Conservation (phyloP, 352 stramenopile species). For the Phytophthora hybrid region DNA sequence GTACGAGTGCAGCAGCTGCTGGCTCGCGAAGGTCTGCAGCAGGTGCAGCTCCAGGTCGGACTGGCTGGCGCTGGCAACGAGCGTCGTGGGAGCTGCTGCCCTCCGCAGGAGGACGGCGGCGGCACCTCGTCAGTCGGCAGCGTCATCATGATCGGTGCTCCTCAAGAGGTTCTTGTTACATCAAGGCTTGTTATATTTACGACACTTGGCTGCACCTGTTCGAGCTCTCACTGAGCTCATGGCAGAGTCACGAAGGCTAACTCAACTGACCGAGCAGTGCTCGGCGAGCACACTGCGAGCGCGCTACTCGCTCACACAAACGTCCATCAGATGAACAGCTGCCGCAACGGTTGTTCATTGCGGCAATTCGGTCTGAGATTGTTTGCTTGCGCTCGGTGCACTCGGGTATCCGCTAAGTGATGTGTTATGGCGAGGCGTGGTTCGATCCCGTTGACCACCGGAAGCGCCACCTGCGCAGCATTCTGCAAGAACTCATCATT, state of each 20-base stretch:
- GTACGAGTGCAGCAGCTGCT: slow-evolving; percentile 57
- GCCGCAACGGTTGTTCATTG: background rate
- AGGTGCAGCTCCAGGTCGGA: slow-evolving; percentile 71
- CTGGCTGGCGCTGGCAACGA: slow-evolving; percentile 14
- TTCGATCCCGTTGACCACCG: slow-evolving; percentile 37
- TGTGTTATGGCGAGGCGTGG: slow-evolving; percentile 28
- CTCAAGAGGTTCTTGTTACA: too few relatives aligned
- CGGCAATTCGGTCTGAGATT: background rate
- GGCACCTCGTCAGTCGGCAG: slow-evolving; percentile 39
- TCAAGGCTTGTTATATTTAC: too few relatives aligned
- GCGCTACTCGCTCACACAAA: too few relatives aligned
- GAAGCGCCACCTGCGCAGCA: slow-evolving; percentile 34
- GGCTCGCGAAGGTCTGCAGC: slow-evolving; percentile 56
- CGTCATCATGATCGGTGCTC: slow-evolving; percentile 32
- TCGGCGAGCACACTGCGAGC: too few relatives aligned
- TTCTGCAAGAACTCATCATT: slow-evolving; percentile 32
- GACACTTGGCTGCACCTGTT: too few relatives aligned
- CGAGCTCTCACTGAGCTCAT: too few relatives aligned
- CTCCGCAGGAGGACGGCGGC: slow-evolving; percentile 22
- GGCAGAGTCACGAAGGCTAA: too few relatives aligned
- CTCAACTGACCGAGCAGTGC: too few relatives aligned
- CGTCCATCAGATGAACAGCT: background rate
- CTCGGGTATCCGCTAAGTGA: slow-evolving; percentile 34
- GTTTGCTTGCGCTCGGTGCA: slow-evolving; percentile 14
- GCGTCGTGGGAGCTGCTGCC: slow-evolving; percentile 28